Base-by-base conservation (phyloP, 805 yeast species). In the Tanozyma kutaoensis region DNA sequence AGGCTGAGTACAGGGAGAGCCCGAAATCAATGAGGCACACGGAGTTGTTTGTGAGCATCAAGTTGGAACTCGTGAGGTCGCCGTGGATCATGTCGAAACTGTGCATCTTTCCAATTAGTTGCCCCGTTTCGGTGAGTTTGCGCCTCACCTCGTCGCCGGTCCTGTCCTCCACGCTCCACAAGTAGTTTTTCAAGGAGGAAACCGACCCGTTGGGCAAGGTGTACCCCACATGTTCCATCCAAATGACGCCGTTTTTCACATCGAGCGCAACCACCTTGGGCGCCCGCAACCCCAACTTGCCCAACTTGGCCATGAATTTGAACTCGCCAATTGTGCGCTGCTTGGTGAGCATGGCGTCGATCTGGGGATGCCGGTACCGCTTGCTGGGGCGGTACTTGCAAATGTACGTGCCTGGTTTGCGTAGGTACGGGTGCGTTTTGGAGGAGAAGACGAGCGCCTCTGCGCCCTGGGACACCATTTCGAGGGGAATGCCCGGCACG, bases 1-100 rank as follows among this genome's bases (percentile, higher is more conserved):
- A 47, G 1, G 66, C 63, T 1, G 93, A 72, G 31, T 73, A 73
- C 9, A 85, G 72, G 2, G 93, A 79, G 12, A 91, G 60, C 0
- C 98, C 98, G 54, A 91, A 91, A 46, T 91, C 98, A 29, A 91
- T 91, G 37, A 91, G 50, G 19, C 59, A 68, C 0, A 93, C 84
- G 6, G 34, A 39, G 7, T 26, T 33, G 4, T 36, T 33, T 7
- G 5, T 7, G 11, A 86, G 43, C 24, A 91, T 66, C 15, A 85
- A 70, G 42, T 91, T 91, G 0, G 97, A 86, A 14, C 88, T 73
- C 0, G 98, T 91, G 39, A 91, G 58, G 47, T 91, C 98, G 1
- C 98, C 98, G 50, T 91, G 98, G 15, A 84, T 73, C 46, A 81
- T 69, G 36, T 82, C 93, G 35, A 70, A 62, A 37, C 64, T 43